These are phyloP conservation scores for Zizania latifolia DNA, from an alignment of 176 grass and related monocot genomes.

Conservation along the genomic window DNA sequence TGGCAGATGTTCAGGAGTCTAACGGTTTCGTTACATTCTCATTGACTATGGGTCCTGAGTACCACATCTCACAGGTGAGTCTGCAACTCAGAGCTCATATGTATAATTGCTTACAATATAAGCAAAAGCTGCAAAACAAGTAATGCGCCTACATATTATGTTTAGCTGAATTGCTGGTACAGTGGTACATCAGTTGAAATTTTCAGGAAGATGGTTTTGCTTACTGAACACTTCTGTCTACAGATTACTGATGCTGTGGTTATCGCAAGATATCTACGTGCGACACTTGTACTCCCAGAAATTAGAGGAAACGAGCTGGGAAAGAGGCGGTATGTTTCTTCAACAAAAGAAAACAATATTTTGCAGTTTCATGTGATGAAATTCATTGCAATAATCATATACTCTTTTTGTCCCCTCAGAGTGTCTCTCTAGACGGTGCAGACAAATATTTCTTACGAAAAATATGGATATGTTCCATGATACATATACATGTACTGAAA, in stretches of 20 bases:
- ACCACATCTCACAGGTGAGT: constrained; percentile 71
- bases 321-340: constrained; percentile 51
- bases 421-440: no score
- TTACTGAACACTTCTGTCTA: constrained; percentile 1
- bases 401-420: no score
- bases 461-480: no score
- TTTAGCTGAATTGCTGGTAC: background rate
- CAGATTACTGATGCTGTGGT: constrained; percentile 90
- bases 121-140: background rate
- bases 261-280: constrained; percentile 74
- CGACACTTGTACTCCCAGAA: constrained; percentile 79
- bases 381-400: no score
- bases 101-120: background rate
- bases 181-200: background rate
- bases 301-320: constrained; percentile 83
- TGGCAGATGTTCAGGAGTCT: constrained; percentile 36
- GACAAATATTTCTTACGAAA: no score
- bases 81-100: background rate
- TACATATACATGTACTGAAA: no score
- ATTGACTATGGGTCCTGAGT: constrained; percentile 66
- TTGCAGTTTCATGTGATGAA: no score
- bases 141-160: background rate
- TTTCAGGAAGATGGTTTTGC: background rate
- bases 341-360: no score
- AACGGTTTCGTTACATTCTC: constrained; percentile 83